A percentile compares a stretch with the other conserved stretches of the same genome.
Evolutionary conservation across 176 grass and related monocot genomes (phyloP).

Genomic region (Oryza longistaminata): DNA sequence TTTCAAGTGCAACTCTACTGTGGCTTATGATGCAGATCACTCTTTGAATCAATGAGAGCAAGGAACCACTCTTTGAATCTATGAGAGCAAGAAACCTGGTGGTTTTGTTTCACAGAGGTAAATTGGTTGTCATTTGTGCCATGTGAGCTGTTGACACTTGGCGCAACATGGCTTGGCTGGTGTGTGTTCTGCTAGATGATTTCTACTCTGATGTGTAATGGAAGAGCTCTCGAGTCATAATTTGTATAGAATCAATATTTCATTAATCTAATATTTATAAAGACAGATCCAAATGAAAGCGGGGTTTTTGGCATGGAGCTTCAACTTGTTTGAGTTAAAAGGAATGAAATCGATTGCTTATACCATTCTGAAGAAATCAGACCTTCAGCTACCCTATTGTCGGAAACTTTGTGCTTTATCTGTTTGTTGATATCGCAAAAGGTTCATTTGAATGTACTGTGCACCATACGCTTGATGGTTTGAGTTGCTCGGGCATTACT

Average conservation of each 20-base stretch:
- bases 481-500: neutral
- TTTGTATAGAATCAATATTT: neutral
- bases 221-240: neutral
- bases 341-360: neutral
- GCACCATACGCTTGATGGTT: neutral
- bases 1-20: neutral
- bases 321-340: neutral
- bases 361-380: neutral
- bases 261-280: neutral
- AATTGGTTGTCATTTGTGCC: neutral
- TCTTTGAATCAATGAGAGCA: neutral
- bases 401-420: neutral
- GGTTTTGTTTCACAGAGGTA: neutral
- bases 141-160: neutral
- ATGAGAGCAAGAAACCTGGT: neutral
- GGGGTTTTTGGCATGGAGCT: neutral
- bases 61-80: neutral
- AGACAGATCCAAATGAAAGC: neutral
- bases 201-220: neutral
- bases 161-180: neutral
- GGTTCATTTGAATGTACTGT: neutral
- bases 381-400: neutral
- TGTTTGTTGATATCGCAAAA: neutral
- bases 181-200: neutral
- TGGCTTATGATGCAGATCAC: conserved; percentile 10